Conservation (phyloP, 371 early-diverging fungal species). For the Actinomortierella ambigua region DNA sequence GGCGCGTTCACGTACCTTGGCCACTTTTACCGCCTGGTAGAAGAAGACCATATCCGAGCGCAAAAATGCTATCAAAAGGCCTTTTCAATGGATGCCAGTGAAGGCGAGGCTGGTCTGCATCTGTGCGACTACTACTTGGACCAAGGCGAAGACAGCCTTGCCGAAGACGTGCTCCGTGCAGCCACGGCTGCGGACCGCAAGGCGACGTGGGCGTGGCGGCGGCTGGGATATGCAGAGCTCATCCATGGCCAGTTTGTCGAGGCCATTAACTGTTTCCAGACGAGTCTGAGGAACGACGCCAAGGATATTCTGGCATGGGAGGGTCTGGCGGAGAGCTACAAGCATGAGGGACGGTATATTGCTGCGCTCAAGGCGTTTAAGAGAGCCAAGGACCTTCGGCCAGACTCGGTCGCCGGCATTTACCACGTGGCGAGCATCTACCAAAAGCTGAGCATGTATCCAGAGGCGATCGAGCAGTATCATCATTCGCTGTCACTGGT, state of each 20-base stretch:
- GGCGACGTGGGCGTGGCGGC: conserved; percentile 80
- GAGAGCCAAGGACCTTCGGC: conserved; percentile 72
- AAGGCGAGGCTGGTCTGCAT: conserved; percentile 70
- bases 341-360: conserved; percentile 82
- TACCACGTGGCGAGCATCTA: conserved; percentile 66
- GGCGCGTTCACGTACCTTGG: conserved; percentile 83
- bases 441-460: conserved; percentile 66
- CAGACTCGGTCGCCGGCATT: conserved; percentile 52
- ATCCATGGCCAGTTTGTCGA: conserved; percentile 60
- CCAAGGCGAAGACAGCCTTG: conserved; percentile 56
- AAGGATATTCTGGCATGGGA: conserved; percentile 78
- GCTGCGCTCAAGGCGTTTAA: conserved; percentile 84
- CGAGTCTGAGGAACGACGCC: conserved; percentile 73
- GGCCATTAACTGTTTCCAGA: conserved; percentile 85
- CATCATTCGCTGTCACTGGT: conserved; percentile 50
- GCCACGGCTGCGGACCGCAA: conserved; percentile 52
- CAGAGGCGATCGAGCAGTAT: conserved; percentile 68
- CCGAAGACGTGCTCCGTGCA: conserved; percentile 58
- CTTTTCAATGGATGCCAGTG: conserved; percentile 65
- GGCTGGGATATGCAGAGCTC: conserved; percentile 77
- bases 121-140: conserved; percentile 68
- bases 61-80: conserved; percentile 84
- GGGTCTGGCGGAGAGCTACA: conserved; percentile 87
- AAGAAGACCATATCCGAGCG: conserved; percentile 69
- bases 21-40: conserved; percentile 74